Percentiles rank a stretch among this genome's conserved stretches.
These are phyloP conservation scores for Bretschneidera sinensis DNA, from an alignment of 345 rosid genomes.

Conservation along the genomic window DNA sequence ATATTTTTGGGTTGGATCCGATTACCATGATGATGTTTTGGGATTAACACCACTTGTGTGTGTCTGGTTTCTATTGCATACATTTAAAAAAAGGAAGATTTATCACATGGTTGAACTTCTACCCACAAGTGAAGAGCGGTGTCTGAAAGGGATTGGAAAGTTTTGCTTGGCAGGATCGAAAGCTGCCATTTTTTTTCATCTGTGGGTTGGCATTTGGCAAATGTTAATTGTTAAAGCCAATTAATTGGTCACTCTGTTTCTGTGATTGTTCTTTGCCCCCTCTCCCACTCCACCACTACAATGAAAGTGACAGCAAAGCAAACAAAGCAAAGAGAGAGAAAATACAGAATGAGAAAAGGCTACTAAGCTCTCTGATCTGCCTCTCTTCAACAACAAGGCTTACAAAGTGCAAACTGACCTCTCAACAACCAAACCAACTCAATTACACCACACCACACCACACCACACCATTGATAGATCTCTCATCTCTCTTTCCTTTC, in stretches of 20 bases:
- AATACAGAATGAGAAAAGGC: neutral
- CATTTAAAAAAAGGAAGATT: neutral
- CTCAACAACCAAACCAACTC: constrained; percentile 23
- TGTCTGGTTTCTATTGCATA: neutral
- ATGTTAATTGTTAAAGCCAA: too few species aligned
- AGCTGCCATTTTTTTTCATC: neutral
- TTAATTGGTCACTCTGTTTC: too few species aligned
- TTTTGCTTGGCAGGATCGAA: constrained; percentile 10
- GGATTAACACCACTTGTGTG: neutral
- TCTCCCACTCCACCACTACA: constrained; percentile 21
- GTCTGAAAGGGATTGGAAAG: neutral
- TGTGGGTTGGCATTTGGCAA: too few species aligned
- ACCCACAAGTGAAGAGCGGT: too few species aligned
- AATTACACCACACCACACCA: too few species aligned
- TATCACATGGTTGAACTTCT: too few species aligned
- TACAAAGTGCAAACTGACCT: constrained; percentile 11
- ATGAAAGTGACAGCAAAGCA: constrained; percentile 14
- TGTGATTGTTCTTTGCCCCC: constrained; percentile 31
- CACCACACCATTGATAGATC: too few species aligned
- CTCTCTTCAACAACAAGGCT: constrained; percentile 21
- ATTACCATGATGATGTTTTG: too few species aligned
- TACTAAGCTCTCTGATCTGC: neutral
- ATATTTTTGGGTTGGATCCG: too few species aligned
- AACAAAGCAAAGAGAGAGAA: neutral
- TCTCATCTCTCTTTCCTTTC: neutral